phyloP scores from a whole-genome alignment of 768 basidiomycete species.

The Boletus barrowsii region DNA sequence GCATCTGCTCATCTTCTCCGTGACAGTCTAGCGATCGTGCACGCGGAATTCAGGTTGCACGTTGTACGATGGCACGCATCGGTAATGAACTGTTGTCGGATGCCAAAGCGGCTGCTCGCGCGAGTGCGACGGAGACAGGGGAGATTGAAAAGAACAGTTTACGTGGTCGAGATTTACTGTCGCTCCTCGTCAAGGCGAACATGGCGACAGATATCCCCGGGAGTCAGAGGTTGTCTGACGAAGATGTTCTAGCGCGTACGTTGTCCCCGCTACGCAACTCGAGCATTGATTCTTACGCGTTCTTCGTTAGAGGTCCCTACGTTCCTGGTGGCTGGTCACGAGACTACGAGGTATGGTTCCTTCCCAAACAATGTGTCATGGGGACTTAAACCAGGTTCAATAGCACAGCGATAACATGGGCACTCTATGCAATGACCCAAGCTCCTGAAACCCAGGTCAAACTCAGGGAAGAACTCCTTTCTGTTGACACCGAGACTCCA shows the following conservation, averaged over 20 bases:
- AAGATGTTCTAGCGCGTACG: conserved; percentile 57
- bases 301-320: conserved; percentile 51
- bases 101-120: conserved; percentile 42
- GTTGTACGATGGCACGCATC: conserved; percentile 45
- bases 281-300: neutral
- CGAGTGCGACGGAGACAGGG: conserved; percentile 22
- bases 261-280: neutral
- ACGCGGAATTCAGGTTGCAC: conserved; percentile 26
- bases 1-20: neutral
- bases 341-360: conserved; percentile 46
- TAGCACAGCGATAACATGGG: conserved; percentile 50
- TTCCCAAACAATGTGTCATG: neutral
- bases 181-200: conserved; percentile 60
- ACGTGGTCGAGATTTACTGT: conserved; percentile 53
- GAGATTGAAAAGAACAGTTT: conserved; percentile 36
- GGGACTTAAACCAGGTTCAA: neutral
- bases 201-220: conserved; percentile 57
- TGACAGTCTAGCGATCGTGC: conserved; percentile 22
- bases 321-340: conserved; percentile 58
- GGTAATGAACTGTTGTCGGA: conserved; percentile 45
- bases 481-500: conserved; percentile 51
- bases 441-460: conserved; percentile 48
- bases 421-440: conserved; percentile 52
- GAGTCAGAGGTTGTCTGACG: conserved; percentile 55
- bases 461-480: conserved; percentile 56